These are phyloP conservation scores for Penicillium macrosclerotiorum DNA, from an alignment of 495 filamentous ascomycete species.

Conservation along the genomic window DNA sequence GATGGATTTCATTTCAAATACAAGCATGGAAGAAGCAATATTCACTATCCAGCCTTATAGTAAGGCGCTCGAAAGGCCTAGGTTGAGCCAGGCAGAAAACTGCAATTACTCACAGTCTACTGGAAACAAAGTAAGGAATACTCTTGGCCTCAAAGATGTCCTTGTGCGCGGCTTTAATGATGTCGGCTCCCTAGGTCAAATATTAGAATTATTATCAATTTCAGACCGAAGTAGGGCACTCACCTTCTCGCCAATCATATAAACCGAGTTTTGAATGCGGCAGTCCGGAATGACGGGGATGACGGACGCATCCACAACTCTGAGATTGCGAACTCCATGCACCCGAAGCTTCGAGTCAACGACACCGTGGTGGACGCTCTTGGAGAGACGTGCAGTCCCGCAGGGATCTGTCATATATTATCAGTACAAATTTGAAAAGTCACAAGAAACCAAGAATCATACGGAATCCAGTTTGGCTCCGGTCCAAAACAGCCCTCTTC, in stretches of 20 bases:
- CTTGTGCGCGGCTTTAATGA: constrained; percentile 30
- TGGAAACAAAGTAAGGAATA: constrained; percentile 12
- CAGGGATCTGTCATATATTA: constrained; percentile 39
- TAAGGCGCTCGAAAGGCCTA: too few species aligned
- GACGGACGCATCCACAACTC: constrained; percentile 45
- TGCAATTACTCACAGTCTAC: constrained; percentile 14
- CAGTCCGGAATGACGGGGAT: constrained; percentile 41
- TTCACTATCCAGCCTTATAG: too few species aligned
- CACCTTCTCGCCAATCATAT: constrained; percentile 59
- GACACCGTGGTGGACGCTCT: constrained; percentile 51
- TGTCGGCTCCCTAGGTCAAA: constrained; percentile 25
- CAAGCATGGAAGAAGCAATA: too few species aligned
- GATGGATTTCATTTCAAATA: too few species aligned
- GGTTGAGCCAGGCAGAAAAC: too few species aligned
- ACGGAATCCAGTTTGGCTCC: constrained; percentile 59
- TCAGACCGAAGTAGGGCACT: neutral
- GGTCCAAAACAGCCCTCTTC: constrained; percentile 53
- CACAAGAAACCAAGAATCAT: neutral
- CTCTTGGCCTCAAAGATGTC: constrained; percentile 29
- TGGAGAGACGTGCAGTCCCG: constrained; percentile 52
- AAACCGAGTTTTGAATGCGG: constrained; percentile 49
- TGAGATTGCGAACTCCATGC: constrained; percentile 50
- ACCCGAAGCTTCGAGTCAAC: constrained; percentile 55
- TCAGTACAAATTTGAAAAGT: neutral
- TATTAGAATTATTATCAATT: neutral